A percentile compares a stretch with the other conserved stretches of the same genome.
phyloP scores from a whole-genome alignment of 192 early-diverging fungal species.

The Rhizophagus clarus region DNA sequence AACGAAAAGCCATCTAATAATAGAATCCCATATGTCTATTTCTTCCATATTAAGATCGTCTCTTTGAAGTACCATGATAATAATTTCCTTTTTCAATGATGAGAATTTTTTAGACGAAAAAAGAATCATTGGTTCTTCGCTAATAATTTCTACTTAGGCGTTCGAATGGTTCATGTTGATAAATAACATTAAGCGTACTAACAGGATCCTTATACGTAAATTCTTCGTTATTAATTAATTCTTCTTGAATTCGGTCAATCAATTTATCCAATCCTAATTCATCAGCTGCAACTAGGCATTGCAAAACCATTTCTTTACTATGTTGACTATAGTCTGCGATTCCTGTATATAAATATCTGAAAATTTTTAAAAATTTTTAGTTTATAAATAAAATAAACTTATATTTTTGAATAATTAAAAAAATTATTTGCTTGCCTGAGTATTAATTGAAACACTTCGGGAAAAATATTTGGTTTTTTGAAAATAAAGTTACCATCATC shows the following conservation, averaged over 20 bases:
- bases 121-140: background rate
- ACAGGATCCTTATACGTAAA: background rate
- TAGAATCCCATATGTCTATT: background rate
- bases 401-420: too few species aligned
- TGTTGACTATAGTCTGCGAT: background rate
- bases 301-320: background rate
- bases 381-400: too few species aligned
- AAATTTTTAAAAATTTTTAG: too few species aligned
- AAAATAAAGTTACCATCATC: too few species aligned
- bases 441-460: too few species aligned
- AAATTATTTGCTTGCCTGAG: too few species aligned
- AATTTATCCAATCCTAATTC: background rate
- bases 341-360: too few species aligned
- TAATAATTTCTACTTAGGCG: background rate
- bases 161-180: background rate
- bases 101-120: background rate
- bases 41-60: background rate
- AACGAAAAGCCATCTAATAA: background rate
- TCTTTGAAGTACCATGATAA: background rate
- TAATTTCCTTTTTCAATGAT: background rate
- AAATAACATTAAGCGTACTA: background rate
- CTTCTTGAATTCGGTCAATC: background rate
- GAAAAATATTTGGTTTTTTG: too few species aligned
- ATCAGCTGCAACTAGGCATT: background rate
- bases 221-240: background rate